Percentiles rank a stretch among this genome's conserved stretches.
These are phyloP conservation scores for Trichoderma parareesei DNA, from an alignment of 495 filamentous ascomycete genomes.

Conservation along the genomic window DNA sequence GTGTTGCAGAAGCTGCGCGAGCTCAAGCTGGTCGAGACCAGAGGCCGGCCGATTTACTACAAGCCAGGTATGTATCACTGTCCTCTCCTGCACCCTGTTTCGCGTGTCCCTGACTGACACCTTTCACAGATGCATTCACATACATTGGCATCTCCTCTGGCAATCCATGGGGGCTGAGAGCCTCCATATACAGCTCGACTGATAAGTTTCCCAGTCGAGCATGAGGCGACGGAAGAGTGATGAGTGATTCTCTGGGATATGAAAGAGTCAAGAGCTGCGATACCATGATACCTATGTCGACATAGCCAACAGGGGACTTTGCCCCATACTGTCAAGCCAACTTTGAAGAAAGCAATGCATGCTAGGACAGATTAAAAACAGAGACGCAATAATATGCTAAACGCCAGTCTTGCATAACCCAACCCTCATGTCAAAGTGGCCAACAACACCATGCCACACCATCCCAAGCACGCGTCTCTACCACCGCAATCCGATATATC, in stretches of 20 bases:
- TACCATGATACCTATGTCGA: neutral
- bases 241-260: no score
- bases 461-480: neutral
- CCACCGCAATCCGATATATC: neutral
- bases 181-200: slow-evolving; percentile 45
- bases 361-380: neutral
- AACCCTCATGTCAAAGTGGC: neutral
- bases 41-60: slow-evolving; percentile 57
- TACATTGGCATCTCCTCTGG: slow-evolving; percentile 54
- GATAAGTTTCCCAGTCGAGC: slow-evolving; percentile 16
- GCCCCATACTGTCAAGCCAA: neutral
- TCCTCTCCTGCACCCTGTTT: neutral
- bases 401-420: neutral
- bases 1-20: slow-evolving; percentile 53
- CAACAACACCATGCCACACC: neutral
- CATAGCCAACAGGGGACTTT: neutral
- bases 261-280: neutral
- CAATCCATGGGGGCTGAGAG: slow-evolving; percentile 62
- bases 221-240: neutral
- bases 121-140: slow-evolving; percentile 58
- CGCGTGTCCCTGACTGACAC: slow-evolving; percentile 11
- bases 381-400: neutral
- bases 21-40: slow-evolving; percentile 46
- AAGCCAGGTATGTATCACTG: slow-evolving; percentile 46
- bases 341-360: neutral